Evolutionary conservation across 2,329 filamentous ascomycete species (phyloP).

Genomic region (Metarhizium anisopliae): DNA sequence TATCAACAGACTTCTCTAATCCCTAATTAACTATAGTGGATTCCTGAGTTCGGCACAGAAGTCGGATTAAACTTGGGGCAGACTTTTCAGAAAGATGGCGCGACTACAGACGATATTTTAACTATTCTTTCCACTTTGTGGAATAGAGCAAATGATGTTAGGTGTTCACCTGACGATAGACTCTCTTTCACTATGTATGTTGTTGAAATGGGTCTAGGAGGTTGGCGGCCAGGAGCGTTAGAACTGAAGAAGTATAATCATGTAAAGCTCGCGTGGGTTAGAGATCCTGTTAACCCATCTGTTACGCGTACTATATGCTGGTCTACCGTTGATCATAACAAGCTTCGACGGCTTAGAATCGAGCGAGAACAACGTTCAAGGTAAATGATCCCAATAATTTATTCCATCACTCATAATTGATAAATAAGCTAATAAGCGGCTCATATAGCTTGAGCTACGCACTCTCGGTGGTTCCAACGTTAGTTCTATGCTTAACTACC

Average conservation of each 20-base stretch:
- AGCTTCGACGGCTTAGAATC: conserved; percentile 2
- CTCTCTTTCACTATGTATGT: conserved; percentile 2
- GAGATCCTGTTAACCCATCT: background rate
- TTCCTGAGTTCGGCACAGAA: background rate
- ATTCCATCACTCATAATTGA: too few relatives aligned
- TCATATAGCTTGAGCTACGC: background rate
- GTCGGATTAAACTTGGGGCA: conserved; percentile 1
- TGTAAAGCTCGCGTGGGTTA: conserved; percentile 4
- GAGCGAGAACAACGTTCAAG: conserved; percentile 5
- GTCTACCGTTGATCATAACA: conserved; percentile 3
- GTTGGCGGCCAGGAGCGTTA: conserved; percentile 2
- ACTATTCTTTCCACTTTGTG: conserved; percentile 2
- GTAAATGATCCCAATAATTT: background rate
- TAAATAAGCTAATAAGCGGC: background rate
- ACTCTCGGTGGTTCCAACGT: background rate
- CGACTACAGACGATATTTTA: conserved; percentile 1
- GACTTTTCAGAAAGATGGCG: conserved; percentile 3
- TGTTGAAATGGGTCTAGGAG: conserved; percentile 1
- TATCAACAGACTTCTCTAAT: background rate
- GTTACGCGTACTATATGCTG: conserved; percentile 3
- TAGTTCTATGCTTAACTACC: conserved; percentile 2
- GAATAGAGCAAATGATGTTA: background rate
- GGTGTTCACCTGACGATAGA: background rate
- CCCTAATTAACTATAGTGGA: conserved; percentile 1
- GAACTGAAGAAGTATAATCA: conserved; percentile 2